phyloP scores from a whole-genome alignment of 129 eudicot genomes.

The Saposhnikovia divaricata region DNA sequence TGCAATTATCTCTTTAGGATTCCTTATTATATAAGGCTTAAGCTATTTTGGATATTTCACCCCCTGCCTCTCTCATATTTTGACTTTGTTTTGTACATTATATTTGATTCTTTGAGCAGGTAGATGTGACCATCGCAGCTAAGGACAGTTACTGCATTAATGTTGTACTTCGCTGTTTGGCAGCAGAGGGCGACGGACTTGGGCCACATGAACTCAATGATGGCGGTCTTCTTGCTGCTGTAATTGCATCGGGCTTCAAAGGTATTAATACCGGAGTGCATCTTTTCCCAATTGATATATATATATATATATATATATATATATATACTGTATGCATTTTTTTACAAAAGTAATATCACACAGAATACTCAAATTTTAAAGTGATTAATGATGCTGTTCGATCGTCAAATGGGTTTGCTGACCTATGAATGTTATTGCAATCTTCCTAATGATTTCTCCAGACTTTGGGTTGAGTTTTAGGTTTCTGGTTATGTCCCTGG shows the following conservation, averaged over 20 bases:
- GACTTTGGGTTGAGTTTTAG: neutral
- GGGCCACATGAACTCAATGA: conserved; percentile 71
- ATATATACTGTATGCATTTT: neutral
- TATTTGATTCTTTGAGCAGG: conserved; percentile 30
- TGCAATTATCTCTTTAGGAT: neutral
- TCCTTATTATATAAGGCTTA: neutral
- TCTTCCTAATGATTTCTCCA: neutral
- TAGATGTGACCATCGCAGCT: conserved; percentile 50
- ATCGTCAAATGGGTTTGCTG: neutral
- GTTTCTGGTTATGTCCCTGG: neutral
- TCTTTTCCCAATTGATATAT: neutral
- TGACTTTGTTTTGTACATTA: conserved; percentile 6
- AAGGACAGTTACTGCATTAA: conserved; percentile 57
- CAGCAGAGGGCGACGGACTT: conserved; percentile 74
- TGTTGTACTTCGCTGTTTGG: conserved; percentile 78
- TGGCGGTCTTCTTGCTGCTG: conserved; percentile 86
- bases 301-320: neutral
- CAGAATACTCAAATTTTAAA: neutral
- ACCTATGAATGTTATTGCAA: neutral
- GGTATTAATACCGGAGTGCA: conserved; percentile 27
- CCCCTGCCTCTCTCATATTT: neutral
- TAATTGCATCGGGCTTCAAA: conserved; percentile 83
- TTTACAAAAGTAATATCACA: neutral
- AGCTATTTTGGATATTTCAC: neutral
- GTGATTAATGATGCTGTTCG: neutral